Evolutionary conservation across 2,329 filamentous ascomycete genomes (phyloP).

Genomic region (Beauveria scarabaeidicola): DNA sequence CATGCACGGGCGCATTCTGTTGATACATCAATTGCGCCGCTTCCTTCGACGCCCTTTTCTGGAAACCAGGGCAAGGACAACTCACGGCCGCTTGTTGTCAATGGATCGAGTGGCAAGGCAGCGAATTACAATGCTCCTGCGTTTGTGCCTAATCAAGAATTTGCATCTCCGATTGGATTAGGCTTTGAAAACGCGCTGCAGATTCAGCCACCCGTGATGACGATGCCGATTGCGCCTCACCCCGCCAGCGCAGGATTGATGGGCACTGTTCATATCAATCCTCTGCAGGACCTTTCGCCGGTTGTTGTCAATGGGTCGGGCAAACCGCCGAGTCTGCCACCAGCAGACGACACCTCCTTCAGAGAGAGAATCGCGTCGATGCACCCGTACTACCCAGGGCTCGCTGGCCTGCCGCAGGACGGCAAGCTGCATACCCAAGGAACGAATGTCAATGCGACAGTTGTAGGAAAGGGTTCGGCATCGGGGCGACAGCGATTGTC

Average conservation of each 20-base stretch:
- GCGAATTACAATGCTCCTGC: conserved; percentile 13
- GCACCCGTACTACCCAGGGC: conserved; percentile 23
- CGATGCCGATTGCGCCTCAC: background rate
- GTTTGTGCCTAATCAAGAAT: background rate
- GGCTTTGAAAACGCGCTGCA: conserved; percentile 8
- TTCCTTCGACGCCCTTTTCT: conserved; percentile 30
- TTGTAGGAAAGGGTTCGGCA: conserved; percentile 24
- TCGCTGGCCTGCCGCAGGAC: conserved; percentile 23
- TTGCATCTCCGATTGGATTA: background rate
- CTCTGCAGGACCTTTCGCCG: conserved; percentile 20
- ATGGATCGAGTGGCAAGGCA: conserved; percentile 35
- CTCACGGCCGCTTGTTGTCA: conserved; percentile 44
- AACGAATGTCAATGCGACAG: conserved; percentile 14
- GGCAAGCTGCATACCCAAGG: conserved; percentile 10
- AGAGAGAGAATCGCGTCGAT: conserved; percentile 34
- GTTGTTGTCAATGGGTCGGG: conserved; percentile 29
- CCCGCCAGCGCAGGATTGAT: conserved; percentile 14
- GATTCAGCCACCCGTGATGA: background rate
- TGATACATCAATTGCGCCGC: conserved; percentile 31
- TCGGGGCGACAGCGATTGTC: conserved; percentile 26
- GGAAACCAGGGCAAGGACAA: conserved; percentile 25
- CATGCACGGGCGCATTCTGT: conserved; percentile 38
- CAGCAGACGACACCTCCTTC: conserved; percentile 32
- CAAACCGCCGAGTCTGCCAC: conserved; percentile 13
- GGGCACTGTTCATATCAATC: background rate